Evolutionary conservation across 345 rosid genomes (phyloP).

Genomic region (Tarenaya hassleriana): DNA sequence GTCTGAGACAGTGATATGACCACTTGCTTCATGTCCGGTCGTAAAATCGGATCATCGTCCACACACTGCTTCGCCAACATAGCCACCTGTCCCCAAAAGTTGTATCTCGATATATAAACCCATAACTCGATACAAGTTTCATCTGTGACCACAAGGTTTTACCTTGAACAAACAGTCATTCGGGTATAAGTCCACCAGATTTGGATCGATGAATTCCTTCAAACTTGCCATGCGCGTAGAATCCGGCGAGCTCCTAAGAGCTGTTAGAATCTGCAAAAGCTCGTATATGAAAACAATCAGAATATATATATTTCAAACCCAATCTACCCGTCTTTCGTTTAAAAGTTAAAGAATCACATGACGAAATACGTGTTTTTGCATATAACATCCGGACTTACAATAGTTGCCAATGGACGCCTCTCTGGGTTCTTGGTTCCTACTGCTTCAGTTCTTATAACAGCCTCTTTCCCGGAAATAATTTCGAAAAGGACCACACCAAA

Average conservation of each 20-base stretch:
- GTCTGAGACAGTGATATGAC: conserved; percentile 86
- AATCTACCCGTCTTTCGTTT: too few species aligned
- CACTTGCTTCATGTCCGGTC: conserved; percentile 96
- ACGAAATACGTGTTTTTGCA: too few species aligned
- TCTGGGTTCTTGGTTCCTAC: conserved; percentile 51
- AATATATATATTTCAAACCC: too few species aligned
- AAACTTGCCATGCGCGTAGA: conserved; percentile 62
- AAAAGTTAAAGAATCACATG: too few species aligned
- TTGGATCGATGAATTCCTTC: conserved; percentile 68
- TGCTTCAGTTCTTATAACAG: conserved; percentile 65
- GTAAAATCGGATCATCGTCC: conserved; percentile 78
- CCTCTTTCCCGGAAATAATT: conserved; percentile 83
- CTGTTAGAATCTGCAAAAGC: conserved; percentile 65
- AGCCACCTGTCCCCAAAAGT: conserved; percentile 43
- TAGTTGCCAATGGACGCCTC: conserved; percentile 77
- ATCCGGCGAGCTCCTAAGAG: conserved; percentile 62
- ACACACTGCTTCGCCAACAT: conserved; percentile 91
- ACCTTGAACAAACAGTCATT: conserved; percentile 96
- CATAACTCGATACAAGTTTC: conserved; percentile 6
- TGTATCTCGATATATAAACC: not conserved
- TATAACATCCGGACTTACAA: conserved; percentile 41
- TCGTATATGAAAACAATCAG: too few species aligned
- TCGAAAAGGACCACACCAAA: conserved; percentile 94
- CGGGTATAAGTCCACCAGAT: conserved; percentile 80
- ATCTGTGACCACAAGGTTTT: too few species aligned